phyloP scores from a whole-genome alignment of 495 filamentous ascomycete species.

The Tuber melanosporum region DNA sequence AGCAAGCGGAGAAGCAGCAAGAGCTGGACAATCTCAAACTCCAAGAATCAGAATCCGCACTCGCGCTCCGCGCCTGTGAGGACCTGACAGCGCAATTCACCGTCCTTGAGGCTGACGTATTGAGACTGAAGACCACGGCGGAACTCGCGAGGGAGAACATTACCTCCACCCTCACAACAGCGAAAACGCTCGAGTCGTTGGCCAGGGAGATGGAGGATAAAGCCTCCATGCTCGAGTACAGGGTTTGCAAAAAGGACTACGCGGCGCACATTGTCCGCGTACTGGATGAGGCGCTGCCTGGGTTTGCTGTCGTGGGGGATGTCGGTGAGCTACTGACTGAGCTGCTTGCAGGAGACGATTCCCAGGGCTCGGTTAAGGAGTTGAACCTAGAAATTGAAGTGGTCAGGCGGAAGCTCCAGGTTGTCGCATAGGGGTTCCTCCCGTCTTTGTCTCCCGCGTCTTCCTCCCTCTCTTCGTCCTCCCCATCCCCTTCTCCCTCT shows the following conservation, averaged over 20 bases:
- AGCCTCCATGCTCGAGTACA: slow-evolving; percentile 30
- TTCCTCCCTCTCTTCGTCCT: not conserved
- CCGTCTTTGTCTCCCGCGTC: not conserved
- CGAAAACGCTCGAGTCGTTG: slow-evolving; percentile 13
- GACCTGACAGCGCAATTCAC: slow-evolving; percentile 21
- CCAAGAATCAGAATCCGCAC: slow-evolving; percentile 13
- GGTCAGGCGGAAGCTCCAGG: slow-evolving; percentile 24
- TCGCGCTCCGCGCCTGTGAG: slow-evolving; percentile 21
- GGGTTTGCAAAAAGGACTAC: slow-evolving; percentile 34
- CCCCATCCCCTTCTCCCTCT: not conserved
- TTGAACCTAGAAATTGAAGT: slow-evolving; percentile 20
- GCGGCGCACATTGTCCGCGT: slow-evolving; percentile 23
- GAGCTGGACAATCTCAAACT: slow-evolving; percentile 16
- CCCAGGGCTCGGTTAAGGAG: slow-evolving; percentile 18
- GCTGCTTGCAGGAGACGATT: slow-evolving; percentile 25
- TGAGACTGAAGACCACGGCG: slow-evolving; percentile 10
- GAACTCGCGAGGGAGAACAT: slow-evolving; percentile 15
- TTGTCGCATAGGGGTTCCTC: slow-evolving; percentile 13
- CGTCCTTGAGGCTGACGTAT: slow-evolving; percentile 5
- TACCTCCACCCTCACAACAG: slow-evolving; percentile 11
- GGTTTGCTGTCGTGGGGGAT: slow-evolving; percentile 25
- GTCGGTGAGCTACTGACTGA: slow-evolving; percentile 19
- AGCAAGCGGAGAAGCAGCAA: slow-evolving; percentile 14
- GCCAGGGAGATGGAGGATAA: slow-evolving; percentile 30
- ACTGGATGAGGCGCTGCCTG: slow-evolving; percentile 26